Conservation (phyloP, 345 rosid genomes). For the Dovyalis caffra region DNA sequence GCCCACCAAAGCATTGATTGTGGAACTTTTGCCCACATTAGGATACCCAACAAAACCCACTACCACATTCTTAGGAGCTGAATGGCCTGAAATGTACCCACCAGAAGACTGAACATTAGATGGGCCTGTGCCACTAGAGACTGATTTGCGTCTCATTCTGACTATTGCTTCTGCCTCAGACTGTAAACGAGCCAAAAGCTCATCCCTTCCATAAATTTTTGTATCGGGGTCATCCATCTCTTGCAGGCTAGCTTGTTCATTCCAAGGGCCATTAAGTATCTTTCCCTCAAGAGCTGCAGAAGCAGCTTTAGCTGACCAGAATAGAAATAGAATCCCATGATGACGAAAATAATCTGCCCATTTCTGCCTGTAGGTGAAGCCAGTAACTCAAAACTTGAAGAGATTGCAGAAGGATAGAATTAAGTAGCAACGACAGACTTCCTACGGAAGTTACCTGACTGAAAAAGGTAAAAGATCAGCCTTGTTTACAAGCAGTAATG, state of each 20-base stretch:
- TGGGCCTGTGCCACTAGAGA: conserved; percentile 28
- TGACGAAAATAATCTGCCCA: conserved; percentile 73
- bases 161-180: conserved; percentile 74
- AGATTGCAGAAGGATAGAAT: background rate
- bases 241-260: conserved; percentile 24
- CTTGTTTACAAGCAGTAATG: conserved; percentile 88
- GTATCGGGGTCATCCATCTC: conserved; percentile 48
- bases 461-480: conserved; percentile 84
- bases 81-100: conserved; percentile 20
- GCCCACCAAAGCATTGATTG: conserved; percentile 90
- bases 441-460: conserved; percentile 41
- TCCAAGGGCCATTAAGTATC: conserved; percentile 40
- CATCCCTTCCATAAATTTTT: conserved; percentile 74
- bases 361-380: conserved; percentile 49
- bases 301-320: conserved; percentile 98
- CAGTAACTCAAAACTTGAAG: conserved; percentile 13
- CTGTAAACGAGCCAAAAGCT: conserved; percentile 70
- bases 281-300: conserved; percentile 74
- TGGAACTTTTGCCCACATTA: conserved; percentile 93
- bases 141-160: conserved; percentile 45
- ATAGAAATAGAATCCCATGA: conserved; percentile 57
- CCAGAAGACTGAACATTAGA: conserved; percentile 24
- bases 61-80: conserved; percentile 42
- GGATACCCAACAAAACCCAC: conserved; percentile 97
- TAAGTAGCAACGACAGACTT: background rate